phyloP scores from a whole-genome alignment of 1,284 basidiomycete genomes.

The Rhodotorula sp. region DNA sequence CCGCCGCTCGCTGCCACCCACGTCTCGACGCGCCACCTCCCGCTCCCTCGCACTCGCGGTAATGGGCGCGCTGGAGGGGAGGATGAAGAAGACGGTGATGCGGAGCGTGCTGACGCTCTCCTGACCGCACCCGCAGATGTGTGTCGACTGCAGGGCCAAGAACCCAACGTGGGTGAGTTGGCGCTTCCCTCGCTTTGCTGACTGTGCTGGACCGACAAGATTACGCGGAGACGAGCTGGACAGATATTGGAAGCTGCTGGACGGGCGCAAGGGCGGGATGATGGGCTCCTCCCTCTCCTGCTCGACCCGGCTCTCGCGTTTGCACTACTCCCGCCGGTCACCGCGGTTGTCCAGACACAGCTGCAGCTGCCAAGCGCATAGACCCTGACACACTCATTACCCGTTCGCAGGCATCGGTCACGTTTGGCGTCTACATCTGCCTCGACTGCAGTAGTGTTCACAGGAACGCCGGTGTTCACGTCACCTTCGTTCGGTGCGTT shows the following conservation, averaged over 20 bases:
- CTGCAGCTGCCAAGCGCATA: background rate
- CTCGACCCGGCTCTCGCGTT: background rate
- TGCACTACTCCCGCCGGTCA: background rate
- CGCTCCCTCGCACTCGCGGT: background rate
- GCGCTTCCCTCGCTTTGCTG: background rate
- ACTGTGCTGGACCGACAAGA: background rate
- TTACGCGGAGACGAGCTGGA: no score
- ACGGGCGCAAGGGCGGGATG: no score
- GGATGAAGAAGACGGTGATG: background rate
- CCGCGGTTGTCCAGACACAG: no score
- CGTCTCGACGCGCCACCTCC: background rate
- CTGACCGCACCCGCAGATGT: constrained; percentile 60
- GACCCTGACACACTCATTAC: background rate
- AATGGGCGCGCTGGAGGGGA: background rate
- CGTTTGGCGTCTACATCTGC: constrained; percentile 96
- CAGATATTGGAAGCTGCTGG: no score
- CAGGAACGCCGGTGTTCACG: constrained; percentile 96
- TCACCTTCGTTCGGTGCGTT: constrained; percentile 84
- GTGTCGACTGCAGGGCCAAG: constrained; percentile 94
- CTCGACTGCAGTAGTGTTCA: constrained; percentile 89
- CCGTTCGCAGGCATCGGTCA: constrained; percentile 70
- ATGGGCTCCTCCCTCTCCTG: no score
- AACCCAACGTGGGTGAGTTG: constrained; percentile 25
- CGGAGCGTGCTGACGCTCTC: background rate
- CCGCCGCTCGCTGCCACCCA: background rate